phyloP scores from a whole-genome alignment of 2,329 filamentous ascomycete genomes.

The Sarocladium brachiariae region DNA sequence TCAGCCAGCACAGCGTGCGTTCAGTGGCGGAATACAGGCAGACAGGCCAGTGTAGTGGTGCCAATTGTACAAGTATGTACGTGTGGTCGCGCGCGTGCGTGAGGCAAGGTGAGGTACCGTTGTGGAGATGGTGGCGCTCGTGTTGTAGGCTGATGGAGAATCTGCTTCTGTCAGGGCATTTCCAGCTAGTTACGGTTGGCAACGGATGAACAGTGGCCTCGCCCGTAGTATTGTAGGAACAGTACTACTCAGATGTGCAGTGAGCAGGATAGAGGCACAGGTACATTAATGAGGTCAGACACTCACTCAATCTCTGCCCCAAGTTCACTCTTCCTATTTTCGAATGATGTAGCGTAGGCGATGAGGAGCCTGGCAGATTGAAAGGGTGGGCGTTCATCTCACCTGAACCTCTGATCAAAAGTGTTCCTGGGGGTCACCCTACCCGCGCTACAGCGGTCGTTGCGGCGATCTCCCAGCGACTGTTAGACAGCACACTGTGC shows the following conservation, averaged over 20 bases:
- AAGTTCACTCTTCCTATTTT: too few species aligned
- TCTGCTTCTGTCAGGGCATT: background rate
- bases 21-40: background rate
- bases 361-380: background rate
- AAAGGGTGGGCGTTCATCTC: background rate
- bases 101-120: background rate
- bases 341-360: too few species aligned
- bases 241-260: too few species aligned
- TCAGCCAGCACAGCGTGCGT: conserved; percentile 2
- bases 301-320: too few species aligned
- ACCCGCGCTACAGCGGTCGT: background rate
- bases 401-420: background rate
- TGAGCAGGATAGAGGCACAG: too few species aligned
- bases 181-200: background rate
- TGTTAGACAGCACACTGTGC: background rate
- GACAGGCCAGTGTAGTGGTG: background rate
- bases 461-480: background rate
- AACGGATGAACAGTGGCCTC: background rate
- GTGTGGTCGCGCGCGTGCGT: too few species aligned
- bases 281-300: too few species aligned
- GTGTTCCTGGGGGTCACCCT: background rate
- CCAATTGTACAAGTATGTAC: too few species aligned
- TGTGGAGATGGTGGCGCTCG: conserved; percentile 17
- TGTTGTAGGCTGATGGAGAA: conserved; percentile 19
- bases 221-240: too few species aligned